A percentile compares a stretch with the other conserved stretches of the same genome.
Evolutionary conservation across 768 basidiomycete species (phyloP).

Genomic region (Lyophyllum decastes): DNA sequence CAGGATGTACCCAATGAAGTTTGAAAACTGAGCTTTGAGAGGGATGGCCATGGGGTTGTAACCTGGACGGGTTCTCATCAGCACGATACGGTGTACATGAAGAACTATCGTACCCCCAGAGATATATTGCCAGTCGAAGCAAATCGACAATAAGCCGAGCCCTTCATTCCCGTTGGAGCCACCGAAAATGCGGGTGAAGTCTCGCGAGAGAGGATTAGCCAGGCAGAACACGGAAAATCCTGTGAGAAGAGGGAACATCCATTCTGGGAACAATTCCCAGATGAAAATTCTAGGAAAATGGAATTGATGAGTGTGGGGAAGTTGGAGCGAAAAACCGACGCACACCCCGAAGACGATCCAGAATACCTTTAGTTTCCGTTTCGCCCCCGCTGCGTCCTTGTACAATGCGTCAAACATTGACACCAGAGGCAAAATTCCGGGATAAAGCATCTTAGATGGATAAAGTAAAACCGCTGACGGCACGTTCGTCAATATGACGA

Average conservation of each 20-base stretch:
- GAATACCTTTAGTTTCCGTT: slow-evolving; percentile 48
- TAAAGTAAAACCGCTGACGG: slow-evolving; percentile 45
- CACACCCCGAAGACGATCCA: slow-evolving; percentile 46
- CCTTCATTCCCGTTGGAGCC: slow-evolving; percentile 69
- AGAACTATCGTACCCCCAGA: slow-evolving; percentile 31
- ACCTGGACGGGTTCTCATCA: slow-evolving; percentile 17
- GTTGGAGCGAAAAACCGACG: slow-evolving; percentile 17
- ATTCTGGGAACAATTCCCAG: slow-evolving; percentile 53
- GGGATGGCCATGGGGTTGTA: slow-evolving; percentile 54
- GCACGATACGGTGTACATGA: neutral
- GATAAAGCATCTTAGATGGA: slow-evolving; percentile 55
- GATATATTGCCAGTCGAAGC: slow-evolving; percentile 67
- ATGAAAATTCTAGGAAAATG: slow-evolving; percentile 40
- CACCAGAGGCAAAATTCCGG: slow-evolving; percentile 44
- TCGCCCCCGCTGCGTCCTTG: slow-evolving; percentile 36
- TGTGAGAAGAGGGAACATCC: slow-evolving; percentile 63
- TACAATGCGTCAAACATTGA: slow-evolving; percentile 53
- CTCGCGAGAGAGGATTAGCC: slow-evolving; percentile 43
- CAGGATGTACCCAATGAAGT: slow-evolving; percentile 47
- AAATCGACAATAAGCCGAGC: slow-evolving; percentile 56
- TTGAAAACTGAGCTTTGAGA: slow-evolving; percentile 48
- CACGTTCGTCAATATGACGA: neutral
- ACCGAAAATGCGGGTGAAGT: slow-evolving; percentile 62
- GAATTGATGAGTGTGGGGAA: slow-evolving; percentile 4
- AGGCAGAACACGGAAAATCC: slow-evolving; percentile 61